Base-by-base conservation (phyloP, 257 asterid genomes). In the Solanum ossicruentum region DNA sequence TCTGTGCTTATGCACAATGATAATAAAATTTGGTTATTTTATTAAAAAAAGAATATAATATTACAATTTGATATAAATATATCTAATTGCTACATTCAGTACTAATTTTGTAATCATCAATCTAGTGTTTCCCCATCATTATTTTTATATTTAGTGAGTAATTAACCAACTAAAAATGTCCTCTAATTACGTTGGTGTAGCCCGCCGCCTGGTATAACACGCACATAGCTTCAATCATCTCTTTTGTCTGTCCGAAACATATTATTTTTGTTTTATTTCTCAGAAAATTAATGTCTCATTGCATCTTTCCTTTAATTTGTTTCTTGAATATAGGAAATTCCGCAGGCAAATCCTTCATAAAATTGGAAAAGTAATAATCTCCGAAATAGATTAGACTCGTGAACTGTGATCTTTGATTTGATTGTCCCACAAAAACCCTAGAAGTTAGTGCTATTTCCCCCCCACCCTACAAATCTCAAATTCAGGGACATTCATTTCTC, bases 391-490 rank as follows among this genome's bases (percentile, higher is more conserved):
- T 80, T 58, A 36, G 79, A 70, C 32, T 41, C 28, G 15, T 39
- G 77, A 39, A 12, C 81, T 55, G 72, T 84, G 86, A 85, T 85
- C 84, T 78, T 84, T 51, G 84, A 49, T 77, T 69, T 77, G 45
- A 47, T 83, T 61, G 54, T 84, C 83, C 79, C 85, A 67, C 77
- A 55, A 80, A 84, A 84, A 86, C 86, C 85, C 72, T 43, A 21
- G 28, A 51, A 81, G 57, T 45, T 45, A 43, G 56, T 72, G 56
- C 80, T 43, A 11, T 7, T 72, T 18, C 39, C 26, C 56, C 10
- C 3, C 15, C 56, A 26, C 20, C 36, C 39, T 2, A 21, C 81
- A 47, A 73, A 77, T 71, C 82, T 88, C 65, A 88, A 23, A 39
- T 88, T 83, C 79, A 70, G 85, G 43, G 81, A 54, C 88, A 65